Conservation (phyloP, 2,329 filamentous ascomycete species). For the Claviceps sp. region DNA sequence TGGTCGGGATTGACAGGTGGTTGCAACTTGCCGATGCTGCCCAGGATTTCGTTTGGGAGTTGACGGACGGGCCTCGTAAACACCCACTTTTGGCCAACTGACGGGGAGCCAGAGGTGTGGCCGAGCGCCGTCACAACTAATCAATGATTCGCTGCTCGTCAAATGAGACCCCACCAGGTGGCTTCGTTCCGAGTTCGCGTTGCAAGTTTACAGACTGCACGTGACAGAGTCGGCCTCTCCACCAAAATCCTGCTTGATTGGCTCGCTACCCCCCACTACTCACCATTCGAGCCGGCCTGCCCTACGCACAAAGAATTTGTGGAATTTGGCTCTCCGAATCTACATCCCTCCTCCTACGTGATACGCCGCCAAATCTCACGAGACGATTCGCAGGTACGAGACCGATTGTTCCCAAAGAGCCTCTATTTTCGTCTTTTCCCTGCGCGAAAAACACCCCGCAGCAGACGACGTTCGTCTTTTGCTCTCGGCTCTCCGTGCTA, state of each 20-base stretch:
- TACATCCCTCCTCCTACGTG: constrained; percentile 19
- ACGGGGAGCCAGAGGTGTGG: not conserved
- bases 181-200: not conserved
- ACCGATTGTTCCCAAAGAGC: constrained; percentile 10
- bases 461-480: not conserved
- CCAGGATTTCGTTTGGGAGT: not conserved
- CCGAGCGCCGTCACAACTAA: not conserved
- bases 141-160: constrained; percentile 2
- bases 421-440: not conserved
- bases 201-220: constrained; percentile 10
- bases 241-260: constrained; percentile 16
- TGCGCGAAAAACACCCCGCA: not conserved
- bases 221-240: constrained; percentile 10
- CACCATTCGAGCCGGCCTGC: constrained; percentile 25
- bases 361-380: constrained; percentile 23
- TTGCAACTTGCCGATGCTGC: not conserved
- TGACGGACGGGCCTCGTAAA: constrained; percentile 2
- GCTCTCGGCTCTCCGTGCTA: not conserved
- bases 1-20: not conserved
- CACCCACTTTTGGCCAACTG: not conserved
- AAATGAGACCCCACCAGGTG: not conserved
- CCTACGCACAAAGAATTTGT: constrained; percentile 31
- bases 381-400: constrained; percentile 31
- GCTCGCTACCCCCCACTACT: constrained; percentile 20
- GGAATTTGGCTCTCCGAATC: constrained; percentile 24